phyloP scores from a whole-genome alignment of 2,329 filamentous ascomycete species.

The Aspergillus transmontanensis region DNA sequence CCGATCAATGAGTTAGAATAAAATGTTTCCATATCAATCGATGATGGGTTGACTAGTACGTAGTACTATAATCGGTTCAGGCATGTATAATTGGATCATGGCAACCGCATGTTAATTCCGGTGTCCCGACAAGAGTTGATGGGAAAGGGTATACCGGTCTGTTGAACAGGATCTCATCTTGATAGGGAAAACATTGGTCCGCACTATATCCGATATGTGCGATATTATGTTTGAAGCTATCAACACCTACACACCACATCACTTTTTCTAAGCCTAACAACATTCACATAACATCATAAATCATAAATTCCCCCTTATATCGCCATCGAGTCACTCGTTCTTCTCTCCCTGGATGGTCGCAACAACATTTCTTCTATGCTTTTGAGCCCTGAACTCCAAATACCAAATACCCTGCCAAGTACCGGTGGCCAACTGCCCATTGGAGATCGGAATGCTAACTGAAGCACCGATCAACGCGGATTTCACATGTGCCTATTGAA shows the following conservation, averaged over 20 bases:
- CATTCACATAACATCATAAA: neutral
- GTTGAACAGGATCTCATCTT: too few relatives aligned
- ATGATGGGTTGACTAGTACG: neutral
- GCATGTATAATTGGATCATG: too few relatives aligned
- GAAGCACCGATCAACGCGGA: constrained; percentile 85
- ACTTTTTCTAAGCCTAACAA: neutral
- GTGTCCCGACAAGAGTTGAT: too few relatives aligned
- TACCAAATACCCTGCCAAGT: constrained; percentile 82
- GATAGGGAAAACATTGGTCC: too few relatives aligned
- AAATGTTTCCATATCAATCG: constrained; percentile 9
- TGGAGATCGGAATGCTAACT: constrained; percentile 84
- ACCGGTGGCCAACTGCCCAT: constrained; percentile 73
- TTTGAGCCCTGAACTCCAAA: constrained; percentile 78
- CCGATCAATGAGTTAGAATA: constrained; percentile 33
- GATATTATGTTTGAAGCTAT: too few relatives aligned
- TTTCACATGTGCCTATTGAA: constrained; percentile 80
- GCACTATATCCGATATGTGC: neutral
- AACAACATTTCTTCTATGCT: constrained; percentile 79
- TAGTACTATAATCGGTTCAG: too few relatives aligned
- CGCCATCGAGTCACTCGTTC: constrained; percentile 31
- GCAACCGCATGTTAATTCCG: too few relatives aligned
- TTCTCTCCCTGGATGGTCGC: constrained; percentile 93
- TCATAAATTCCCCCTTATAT: constrained; percentile 1
- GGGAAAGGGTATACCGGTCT: too few relatives aligned
- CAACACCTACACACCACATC: neutral